These are phyloP conservation scores for Aspergillus terreus DNA, from an alignment of 2,329 filamentous ascomycete genomes.

Conservation along the genomic window DNA sequence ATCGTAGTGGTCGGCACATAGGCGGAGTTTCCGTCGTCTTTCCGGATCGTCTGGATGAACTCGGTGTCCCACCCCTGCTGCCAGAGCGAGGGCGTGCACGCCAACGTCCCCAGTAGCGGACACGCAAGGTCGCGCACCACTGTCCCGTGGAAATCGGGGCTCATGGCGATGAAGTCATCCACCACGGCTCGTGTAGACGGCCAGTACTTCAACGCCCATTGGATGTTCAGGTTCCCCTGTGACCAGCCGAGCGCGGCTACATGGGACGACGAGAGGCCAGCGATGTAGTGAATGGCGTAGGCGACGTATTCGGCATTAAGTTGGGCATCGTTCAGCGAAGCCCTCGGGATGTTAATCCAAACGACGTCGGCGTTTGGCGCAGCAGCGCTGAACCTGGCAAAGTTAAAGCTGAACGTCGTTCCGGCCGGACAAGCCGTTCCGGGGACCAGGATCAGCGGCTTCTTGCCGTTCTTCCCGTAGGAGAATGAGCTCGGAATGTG, in stretches of 20 bases:
- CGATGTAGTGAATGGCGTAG: constrained; percentile 58
- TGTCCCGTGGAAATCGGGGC: constrained; percentile 53
- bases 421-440: constrained; percentile 51
- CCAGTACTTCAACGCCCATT: constrained; percentile 60
- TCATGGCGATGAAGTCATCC: constrained; percentile 51
- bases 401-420: constrained; percentile 44
- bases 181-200: constrained; percentile 46
- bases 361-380: constrained; percentile 47
- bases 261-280: constrained; percentile 36
- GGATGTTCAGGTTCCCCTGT: constrained; percentile 52
- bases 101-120: constrained; percentile 16
- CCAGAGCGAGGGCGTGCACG: constrained; percentile 40
- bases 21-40: constrained; percentile 47
- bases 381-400: constrained; percentile 47
- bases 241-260: constrained; percentile 52
- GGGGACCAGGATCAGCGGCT: constrained; percentile 51
- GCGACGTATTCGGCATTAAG: constrained; percentile 53
- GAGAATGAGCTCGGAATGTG: constrained; percentile 50
- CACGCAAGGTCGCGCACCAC: constrained; percentile 33
- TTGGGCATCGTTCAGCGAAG: constrained; percentile 48
- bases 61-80: constrained; percentile 34
- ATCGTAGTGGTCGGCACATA: constrained; percentile 56
- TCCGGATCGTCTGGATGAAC: constrained; percentile 33
- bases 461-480: constrained; percentile 37
- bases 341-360: constrained; percentile 54